Evolutionary conservation across 306 rosid genomes (phyloP).

Genomic region (Lupinus albus): DNA sequence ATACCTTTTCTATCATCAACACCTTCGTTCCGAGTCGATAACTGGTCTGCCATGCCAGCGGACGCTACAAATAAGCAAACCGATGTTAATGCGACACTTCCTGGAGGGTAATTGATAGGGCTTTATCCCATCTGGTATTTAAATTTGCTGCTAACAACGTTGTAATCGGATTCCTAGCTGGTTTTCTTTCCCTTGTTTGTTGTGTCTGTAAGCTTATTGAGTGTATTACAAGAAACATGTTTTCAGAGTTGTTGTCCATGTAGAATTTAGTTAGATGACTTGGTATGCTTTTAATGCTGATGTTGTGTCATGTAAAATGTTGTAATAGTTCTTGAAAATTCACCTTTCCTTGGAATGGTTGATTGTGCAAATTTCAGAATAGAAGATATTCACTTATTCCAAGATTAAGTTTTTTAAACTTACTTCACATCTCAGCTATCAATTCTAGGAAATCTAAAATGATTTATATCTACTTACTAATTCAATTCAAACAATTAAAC

Average conservation of each 20-base stretch:
- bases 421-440: too few relatives aligned
- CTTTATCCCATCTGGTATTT: conserved; percentile 23
- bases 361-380: conserved; percentile 53
- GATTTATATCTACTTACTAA: too few relatives aligned
- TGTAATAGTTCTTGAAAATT: conserved; percentile 49
- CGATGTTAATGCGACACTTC: conserved; percentile 73
- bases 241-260: conserved; percentile 40
- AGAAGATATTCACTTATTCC: too few relatives aligned
- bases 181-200: conserved; percentile 40
- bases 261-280: conserved; percentile 50
- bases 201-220: conserved; percentile 50
- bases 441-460: too few relatives aligned
- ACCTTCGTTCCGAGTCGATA: conserved; percentile 64
- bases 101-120: conserved; percentile 51
- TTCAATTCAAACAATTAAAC: too few relatives aligned
- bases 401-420: too few relatives aligned
- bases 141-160: neutral
- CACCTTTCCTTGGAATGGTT: conserved; percentile 46
- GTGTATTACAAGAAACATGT: conserved; percentile 38
- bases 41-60: conserved; percentile 66
- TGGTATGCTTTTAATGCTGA: conserved; percentile 44
- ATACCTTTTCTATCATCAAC: conserved; percentile 53
- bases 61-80: conserved; percentile 66
- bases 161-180: neutral
- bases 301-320: conserved; percentile 53